These are phyloP conservation scores for Lichtheimia ramosa DNA, from an alignment of 371 early-diverging fungal genomes.

Conservation along the genomic window DNA sequence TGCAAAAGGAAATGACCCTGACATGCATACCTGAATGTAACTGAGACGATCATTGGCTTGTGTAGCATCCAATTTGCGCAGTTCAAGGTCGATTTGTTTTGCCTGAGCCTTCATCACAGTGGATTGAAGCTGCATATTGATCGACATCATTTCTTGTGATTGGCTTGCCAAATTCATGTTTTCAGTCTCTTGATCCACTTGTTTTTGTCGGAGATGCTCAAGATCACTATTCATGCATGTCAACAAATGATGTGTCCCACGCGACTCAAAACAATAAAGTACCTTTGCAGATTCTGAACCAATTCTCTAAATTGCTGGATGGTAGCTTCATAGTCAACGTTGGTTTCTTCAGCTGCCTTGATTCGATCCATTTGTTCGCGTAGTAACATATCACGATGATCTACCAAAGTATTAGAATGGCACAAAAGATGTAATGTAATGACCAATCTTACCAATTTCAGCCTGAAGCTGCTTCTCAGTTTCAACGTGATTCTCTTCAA, in stretches of 20 bases:
- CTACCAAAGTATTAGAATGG: slow-evolving; percentile 14
- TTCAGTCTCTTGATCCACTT: slow-evolving; percentile 57
- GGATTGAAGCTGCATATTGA: slow-evolving; percentile 79
- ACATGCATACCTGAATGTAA: slow-evolving; percentile 44
- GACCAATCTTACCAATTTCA: slow-evolving; percentile 58
- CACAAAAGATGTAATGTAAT: background rate
- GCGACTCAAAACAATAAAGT: slow-evolving; percentile 1
- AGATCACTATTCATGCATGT: slow-evolving; percentile 45
- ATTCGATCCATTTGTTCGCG: slow-evolving; percentile 62
- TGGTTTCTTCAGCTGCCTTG: slow-evolving; percentile 72
- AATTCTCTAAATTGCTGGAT: slow-evolving; percentile 88
- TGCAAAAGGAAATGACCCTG: background rate
- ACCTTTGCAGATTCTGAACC: slow-evolving; percentile 74
- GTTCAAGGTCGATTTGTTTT: slow-evolving; percentile 87
- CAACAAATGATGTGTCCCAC: background rate
- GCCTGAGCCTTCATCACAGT: slow-evolving; percentile 85
- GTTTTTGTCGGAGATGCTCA: slow-evolving; percentile 66
- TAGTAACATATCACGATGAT: slow-evolving; percentile 69
- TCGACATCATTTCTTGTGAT: slow-evolving; percentile 82
- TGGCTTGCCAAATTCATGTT: slow-evolving; percentile 60
- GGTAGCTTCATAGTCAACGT: slow-evolving; percentile 85
- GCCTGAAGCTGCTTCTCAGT: slow-evolving; percentile 82
- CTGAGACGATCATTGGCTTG: slow-evolving; percentile 82
- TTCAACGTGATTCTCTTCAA: slow-evolving; percentile 88
- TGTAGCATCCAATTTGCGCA: slow-evolving; percentile 80